A percentile compares a stretch with the other conserved stretches of the same genome.
Conservation (phyloP, 2,329 filamentous ascomycete genomes). For the Stromatinia cepivora region DNA sequence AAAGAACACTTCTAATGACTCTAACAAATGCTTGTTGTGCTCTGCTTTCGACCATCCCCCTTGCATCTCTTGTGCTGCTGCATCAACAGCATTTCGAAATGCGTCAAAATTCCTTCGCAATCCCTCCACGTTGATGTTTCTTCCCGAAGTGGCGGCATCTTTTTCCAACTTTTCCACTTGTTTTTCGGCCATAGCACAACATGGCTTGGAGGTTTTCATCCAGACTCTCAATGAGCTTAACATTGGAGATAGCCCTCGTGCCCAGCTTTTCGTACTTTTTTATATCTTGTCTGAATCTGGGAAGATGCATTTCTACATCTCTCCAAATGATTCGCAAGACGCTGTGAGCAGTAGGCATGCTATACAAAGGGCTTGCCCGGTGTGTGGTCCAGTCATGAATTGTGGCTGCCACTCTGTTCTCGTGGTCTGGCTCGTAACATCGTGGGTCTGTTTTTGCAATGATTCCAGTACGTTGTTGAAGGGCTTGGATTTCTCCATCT, state of each 20-base stretch:
- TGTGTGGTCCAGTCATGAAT: constrained; percentile 20
- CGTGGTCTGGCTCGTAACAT: constrained; percentile 3
- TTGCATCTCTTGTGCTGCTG: constrained; percentile 9
- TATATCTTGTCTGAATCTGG: neutral
- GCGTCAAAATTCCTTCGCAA: constrained; percentile 10
- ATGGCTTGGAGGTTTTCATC: constrained; percentile 20
- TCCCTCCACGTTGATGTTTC: constrained; percentile 1
- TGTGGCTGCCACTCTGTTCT: constrained; percentile 11
- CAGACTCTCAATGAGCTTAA: neutral
- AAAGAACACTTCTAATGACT: constrained; percentile 16
- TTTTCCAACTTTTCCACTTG: constrained; percentile 15
- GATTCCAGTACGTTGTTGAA: constrained; percentile 19
- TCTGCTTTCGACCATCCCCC: constrained; percentile 3
- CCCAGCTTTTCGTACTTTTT: constrained; percentile 5
- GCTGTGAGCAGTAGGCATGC: constrained; percentile 9
- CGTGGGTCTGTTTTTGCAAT: constrained; percentile 20
- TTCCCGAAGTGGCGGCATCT: neutral
- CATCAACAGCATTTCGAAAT: constrained; percentile 17
- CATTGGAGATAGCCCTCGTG: neutral
- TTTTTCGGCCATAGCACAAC: constrained; percentile 14
- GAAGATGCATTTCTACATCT: constrained; percentile 22
- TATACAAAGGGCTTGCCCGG: constrained; percentile 18
- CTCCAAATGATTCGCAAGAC: constrained; percentile 18
- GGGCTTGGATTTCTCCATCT: constrained; percentile 10
- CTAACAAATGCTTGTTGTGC: neutral